Conservation (phyloP, 148 eudicot species). For the Agrostemma githago region DNA sequence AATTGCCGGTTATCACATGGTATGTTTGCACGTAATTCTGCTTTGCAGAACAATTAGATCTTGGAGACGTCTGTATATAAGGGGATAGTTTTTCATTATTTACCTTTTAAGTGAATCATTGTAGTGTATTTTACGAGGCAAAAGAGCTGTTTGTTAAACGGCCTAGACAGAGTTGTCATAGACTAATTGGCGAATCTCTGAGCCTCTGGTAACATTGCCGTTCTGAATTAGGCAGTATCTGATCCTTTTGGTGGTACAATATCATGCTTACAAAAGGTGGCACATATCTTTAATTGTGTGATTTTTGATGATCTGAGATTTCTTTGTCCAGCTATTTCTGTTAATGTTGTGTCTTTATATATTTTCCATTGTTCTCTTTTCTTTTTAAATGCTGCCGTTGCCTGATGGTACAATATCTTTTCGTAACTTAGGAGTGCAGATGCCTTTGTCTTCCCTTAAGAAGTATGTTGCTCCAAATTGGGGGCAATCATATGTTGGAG, state of each 20-base stretch:
- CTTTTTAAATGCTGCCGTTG: not conserved
- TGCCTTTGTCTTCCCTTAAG: conserved; percentile 61
- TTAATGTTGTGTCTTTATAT: not conserved
- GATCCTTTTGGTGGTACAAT: not conserved
- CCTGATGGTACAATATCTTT: not conserved
- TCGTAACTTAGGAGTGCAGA: conserved; percentile 45
- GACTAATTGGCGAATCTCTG: not conserved
- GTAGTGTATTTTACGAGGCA: not conserved
- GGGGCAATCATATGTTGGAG: conserved; percentile 62
- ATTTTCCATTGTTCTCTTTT: not conserved
- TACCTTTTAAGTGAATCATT: not conserved
- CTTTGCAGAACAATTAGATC: conserved; percentile 25
- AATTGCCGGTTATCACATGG: conserved; percentile 99
- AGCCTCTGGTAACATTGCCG: not conserved
- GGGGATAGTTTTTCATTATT: conserved; percentile 5
- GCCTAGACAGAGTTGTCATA: not conserved
- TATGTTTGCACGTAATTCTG: conserved; percentile 55
- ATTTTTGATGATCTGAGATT: not conserved
- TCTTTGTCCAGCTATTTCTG: conserved; percentile 4
- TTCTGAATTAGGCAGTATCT: not conserved
- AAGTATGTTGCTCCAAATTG: conserved; percentile 54
- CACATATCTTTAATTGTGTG: not conserved
- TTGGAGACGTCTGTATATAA: conserved; percentile 18
- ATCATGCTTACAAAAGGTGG: not conserved
- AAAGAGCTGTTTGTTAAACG: not conserved